phyloP scores from a whole-genome alignment of 2,329 filamentous ascomycete species.

The Exophiala sp. region DNA sequence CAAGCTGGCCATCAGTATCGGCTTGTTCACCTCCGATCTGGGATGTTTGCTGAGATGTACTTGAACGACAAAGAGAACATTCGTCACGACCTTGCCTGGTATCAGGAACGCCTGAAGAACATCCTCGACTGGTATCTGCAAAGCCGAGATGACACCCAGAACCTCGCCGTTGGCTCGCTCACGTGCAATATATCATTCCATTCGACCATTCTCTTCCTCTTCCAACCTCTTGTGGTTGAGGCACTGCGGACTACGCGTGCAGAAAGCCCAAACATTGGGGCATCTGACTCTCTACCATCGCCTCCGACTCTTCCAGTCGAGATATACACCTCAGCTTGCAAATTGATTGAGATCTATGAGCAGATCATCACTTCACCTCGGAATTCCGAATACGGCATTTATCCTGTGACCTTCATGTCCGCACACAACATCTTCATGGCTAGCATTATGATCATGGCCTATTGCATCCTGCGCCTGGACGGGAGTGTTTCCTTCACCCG shows the following conservation, averaged over 20 bases:
- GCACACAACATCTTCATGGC: conserved; percentile 30
- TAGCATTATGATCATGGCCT: conserved; percentile 26
- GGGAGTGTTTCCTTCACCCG: conserved; percentile 3
- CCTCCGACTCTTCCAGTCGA: conserved; percentile 6
- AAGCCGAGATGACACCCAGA: neutral
- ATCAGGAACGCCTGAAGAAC: neutral
- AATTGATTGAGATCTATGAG: conserved; percentile 28
- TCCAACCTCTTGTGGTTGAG: conserved; percentile 26
- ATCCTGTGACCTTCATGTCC: conserved; percentile 30
- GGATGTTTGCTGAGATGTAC: no score
- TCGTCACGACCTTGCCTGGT: conserved; percentile 14
- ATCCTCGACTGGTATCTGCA: neutral
- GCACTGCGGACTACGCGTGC: neutral
- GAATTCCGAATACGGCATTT: conserved; percentile 20
- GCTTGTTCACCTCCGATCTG: neutral
- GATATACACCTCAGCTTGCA: conserved; percentile 24
- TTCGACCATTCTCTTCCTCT: conserved; percentile 28
- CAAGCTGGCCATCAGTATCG: neutral
- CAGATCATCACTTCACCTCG: conserved; percentile 28
- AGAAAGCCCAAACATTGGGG: neutral
- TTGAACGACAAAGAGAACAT: no score
- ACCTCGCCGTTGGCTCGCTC: conserved; percentile 20
- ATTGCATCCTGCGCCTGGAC: conserved; percentile 25
- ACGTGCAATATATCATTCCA: conserved; percentile 29
- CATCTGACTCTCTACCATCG: conserved; percentile 6